phyloP scores from a whole-genome alignment of 208 protist genomes.

The Trypanosoma brucei region DNA sequence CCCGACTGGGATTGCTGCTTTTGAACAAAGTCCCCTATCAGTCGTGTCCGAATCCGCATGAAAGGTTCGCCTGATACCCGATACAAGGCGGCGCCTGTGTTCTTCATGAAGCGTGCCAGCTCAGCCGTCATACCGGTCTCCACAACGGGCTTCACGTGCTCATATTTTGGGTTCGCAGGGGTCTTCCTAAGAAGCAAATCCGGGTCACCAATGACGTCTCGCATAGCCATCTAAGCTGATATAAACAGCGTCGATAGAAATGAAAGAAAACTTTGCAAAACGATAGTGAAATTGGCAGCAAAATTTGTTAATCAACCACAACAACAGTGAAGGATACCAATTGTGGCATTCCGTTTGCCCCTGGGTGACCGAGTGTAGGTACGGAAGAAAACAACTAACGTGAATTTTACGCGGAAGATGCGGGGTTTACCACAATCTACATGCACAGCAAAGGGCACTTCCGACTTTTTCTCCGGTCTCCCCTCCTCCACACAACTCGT shows the following conservation, averaged over 20 bases:
- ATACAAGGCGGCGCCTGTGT: slow-evolving; percentile 35
- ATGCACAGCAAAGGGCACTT: no score
- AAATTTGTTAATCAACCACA: not conserved
- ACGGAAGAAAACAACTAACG: no score
- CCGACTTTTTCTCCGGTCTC: no score
- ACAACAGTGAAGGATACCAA: no score
- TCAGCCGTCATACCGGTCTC: slow-evolving; percentile 79
- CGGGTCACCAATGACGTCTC: slow-evolving; percentile 63
- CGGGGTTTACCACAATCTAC: no score
- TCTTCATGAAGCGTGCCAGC: slow-evolving; percentile 56
- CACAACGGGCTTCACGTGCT: slow-evolving; percentile 63
- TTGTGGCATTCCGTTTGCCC: no score
- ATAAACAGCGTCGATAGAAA: not conserved
- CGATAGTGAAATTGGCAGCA: slow-evolving; percentile 10
- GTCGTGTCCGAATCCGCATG: slow-evolving; percentile 45
- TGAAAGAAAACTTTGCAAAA: slow-evolving; percentile 5
- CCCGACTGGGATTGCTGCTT: slow-evolving; percentile 16
- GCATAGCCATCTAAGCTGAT: slow-evolving; percentile 40
- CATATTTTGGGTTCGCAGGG: slow-evolving; percentile 50
- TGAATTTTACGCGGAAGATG: no score
- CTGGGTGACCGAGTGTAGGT: no score
- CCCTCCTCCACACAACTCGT: no score
- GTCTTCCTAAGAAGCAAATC: slow-evolving; percentile 50
- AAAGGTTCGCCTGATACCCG: slow-evolving; percentile 72
- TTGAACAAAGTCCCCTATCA: slow-evolving; percentile 43